These are phyloP conservation scores for Trichoderma atrobrunneum DNA, from an alignment of 2,329 filamentous ascomycete genomes.

Conservation along the genomic window DNA sequence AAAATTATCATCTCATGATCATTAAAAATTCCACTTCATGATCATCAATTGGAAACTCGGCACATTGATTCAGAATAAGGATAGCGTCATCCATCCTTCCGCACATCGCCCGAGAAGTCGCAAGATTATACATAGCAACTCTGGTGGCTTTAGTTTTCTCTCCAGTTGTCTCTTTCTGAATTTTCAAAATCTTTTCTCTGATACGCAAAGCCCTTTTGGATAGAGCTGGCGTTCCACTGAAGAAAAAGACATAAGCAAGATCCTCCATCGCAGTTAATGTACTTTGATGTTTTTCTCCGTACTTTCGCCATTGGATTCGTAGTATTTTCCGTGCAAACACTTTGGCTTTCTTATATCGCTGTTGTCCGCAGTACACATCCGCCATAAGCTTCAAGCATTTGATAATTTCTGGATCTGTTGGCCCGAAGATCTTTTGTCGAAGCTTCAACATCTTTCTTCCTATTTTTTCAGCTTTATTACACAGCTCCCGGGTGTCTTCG, in stretches of 20 bases:
- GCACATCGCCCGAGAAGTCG: background rate
- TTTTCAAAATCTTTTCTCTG: background rate
- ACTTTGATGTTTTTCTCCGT: background rate
- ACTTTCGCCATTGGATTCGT: rapidly evolving
- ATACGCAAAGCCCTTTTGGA: background rate
- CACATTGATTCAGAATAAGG: background rate
- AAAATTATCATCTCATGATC: too few species aligned
- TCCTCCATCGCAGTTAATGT: background rate
- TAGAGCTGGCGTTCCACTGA: too few species aligned
- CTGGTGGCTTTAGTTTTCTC: background rate
- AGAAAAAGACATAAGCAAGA: background rate
- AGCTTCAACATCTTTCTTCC: too few species aligned
- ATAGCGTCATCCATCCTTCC: background rate
- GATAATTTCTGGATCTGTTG: too few species aligned
- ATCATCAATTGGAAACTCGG: too few species aligned
- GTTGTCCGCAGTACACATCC: too few species aligned
- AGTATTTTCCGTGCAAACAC: background rate
- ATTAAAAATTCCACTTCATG: too few species aligned
- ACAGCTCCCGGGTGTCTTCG: too few species aligned
- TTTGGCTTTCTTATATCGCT: rapidly evolving
- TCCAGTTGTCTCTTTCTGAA: background rate
- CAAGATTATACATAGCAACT: background rate
- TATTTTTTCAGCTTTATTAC: too few species aligned
- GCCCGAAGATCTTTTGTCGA: too few species aligned
- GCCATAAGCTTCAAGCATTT: too few species aligned